A percentile compares a stretch with the other conserved stretches of the same genome.
These are phyloP conservation scores for apple (Malus domestica) DNA, from an alignment of 306 rosid genomes.

Conservation along the genomic window ASM211411v1 NC_041791.1:12705001-12705500, in stretches of 20 bases:
- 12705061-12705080: too few relatives aligned
- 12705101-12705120: too few relatives aligned
- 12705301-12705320: background rate
- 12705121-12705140: background rate
- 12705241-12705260: background rate
- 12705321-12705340: background rate
- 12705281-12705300: background rate
- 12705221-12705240: background rate
- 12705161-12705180: background rate
- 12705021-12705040: background rate
- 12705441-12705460: slow-evolving; percentile 23
- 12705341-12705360: background rate
- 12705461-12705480: slow-evolving; percentile 58
- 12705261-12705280: background rate
- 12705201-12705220: too few relatives aligned
- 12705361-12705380: background rate
- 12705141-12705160: background rate
- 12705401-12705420: background rate
- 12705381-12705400: background rate
- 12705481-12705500: slow-evolving; percentile 80
- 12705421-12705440: background rate
- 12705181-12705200: background rate
- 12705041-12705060: too few relatives aligned
- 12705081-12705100: too few relatives aligned
- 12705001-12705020: background rate